A percentile compares a stretch with the other conserved stretches of the same genome.
Evolutionary conservation across 2,329 filamentous ascomycete genomes (phyloP).

Genomic region (Lachnellula occidentalis): DNA sequence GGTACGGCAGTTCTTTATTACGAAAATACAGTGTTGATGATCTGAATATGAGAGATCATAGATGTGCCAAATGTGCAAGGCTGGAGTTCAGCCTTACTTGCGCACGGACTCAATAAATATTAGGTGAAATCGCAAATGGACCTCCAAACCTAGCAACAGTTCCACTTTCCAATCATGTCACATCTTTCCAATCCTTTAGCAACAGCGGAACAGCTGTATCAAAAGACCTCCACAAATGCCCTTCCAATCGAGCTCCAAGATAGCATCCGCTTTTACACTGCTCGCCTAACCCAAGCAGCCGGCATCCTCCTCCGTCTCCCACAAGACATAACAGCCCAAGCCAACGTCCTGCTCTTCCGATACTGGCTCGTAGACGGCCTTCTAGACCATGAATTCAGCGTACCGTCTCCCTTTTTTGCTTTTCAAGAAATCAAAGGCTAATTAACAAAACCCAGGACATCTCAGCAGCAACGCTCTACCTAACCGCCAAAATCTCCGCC

Average conservation of each 20-base stretch:
- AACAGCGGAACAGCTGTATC: constrained; percentile 62
- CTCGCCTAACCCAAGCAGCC: constrained; percentile 70
- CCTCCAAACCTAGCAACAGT: not conserved
- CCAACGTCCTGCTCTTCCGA: constrained; percentile 74
- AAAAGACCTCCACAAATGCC: constrained; percentile 48
- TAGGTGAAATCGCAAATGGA: not conserved
- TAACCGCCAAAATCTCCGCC: constrained; percentile 77
- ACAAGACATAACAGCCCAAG: constrained; percentile 79
- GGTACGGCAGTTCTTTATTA: not conserved
- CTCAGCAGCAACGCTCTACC: constrained; percentile 75
- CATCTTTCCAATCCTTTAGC: constrained; percentile 68
- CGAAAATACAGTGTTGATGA: not conserved
- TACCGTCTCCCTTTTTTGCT: constrained; percentile 11
- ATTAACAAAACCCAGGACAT: constrained; percentile 53
- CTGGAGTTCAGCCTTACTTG: not conserved
- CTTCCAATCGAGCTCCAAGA: constrained; percentile 66
- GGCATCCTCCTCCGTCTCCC: constrained; percentile 77
- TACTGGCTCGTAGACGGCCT: constrained; percentile 62
- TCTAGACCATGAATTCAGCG: constrained; percentile 51
- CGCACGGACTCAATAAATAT: not conserved
- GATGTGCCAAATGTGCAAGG: not conserved
- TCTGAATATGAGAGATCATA: too few species aligned
- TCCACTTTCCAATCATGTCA: constrained; percentile 38
- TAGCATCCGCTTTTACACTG: constrained; percentile 64
- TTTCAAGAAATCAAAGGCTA: constrained; percentile 15